Evolutionary conservation across 495 filamentous ascomycete genomes (phyloP), one percentile per base, ranked within the genome.

Genomic region (Penicillium riverlandense): DNA sequence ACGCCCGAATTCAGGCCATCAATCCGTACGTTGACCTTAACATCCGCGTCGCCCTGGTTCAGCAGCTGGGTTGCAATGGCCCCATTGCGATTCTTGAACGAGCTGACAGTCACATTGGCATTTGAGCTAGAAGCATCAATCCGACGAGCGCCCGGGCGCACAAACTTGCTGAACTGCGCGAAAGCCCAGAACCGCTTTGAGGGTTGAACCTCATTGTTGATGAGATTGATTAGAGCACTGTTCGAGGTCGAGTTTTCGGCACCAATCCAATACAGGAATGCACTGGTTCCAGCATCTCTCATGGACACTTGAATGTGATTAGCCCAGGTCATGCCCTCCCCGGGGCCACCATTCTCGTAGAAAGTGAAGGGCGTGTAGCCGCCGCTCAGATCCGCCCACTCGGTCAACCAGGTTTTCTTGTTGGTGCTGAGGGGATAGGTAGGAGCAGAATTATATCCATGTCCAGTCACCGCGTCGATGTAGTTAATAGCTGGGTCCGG

Each of bases 241-340:
- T 63, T 64, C 8, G 67, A 67, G 54, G 57, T 22, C 22, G 22
- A 22, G 4, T 22, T 22, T 22, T 22, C 22, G 22, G 22, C 22
- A 22, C 72, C 73, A 45, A 72, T 63, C 75, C 77, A 77, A 57
- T 73, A 78, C 4, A 79, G 59, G 45, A 72, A 76, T 6, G 60
- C 75, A 28, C 62, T 69, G 10, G 71, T 44, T 45, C 74, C 71
- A 2, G 60, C 63, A 11, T 62, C 48, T 15, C 62, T 63, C 32
- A 79, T 51, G 6, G 56, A 68, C 6, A 57, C 58, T n/a, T 68
- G 63, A 31, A 79, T 73, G 40, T 69, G 63, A 43, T 66, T 71
- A 1, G 78, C 78, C 78, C 78, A 82, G 1, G 69, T 70, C 36
- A 73, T 52, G 3, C 76, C 77, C 44, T 82, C 77, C 14, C 69